Evolutionary conservation across 768 basidiomycete genomes (phyloP), one percentile per base, ranked within the genome.

Genomic region (Scleroderma bovista): DNA sequence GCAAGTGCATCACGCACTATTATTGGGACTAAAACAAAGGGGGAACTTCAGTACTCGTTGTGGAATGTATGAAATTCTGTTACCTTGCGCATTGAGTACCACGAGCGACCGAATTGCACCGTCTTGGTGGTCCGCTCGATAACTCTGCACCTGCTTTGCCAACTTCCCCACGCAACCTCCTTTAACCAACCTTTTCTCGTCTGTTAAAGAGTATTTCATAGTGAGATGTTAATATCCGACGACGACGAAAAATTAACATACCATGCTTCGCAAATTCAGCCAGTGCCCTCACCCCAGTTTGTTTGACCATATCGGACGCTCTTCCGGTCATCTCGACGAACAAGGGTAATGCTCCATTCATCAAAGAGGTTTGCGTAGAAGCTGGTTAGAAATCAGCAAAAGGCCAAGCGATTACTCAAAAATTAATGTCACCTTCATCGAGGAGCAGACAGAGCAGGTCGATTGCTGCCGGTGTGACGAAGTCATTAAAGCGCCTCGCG

Each of bases 391-490:
- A 11, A 31, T 65, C 43, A 54, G 33, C 8, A 22, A 45, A 7
- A 29, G 10, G 3, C 19, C 9, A 31, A 6, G 9, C 19, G 23
- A 32, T 26, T 2, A 17, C 8, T 19, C 6, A 17, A 8, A 11
- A 15, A 10, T 6, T 13, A 2, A 29, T 29, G 16, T 17, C 26
- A 65, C 65, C 47, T n/a, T 67, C 59, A 23, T 39, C 47, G 16
- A 59, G 59, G 19, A 65, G 52, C 16, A 55, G 52, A 17, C 63
- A 61, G 20, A 65, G 51, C 1, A 60, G 57, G 16, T 55, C 61
- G 3, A 49, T 55, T 11, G 66, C 65, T 15, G 59, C 59, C 1
- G 63, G 63, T 17, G 64, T 54, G 7, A 66, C 64, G 31, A 61
- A 63, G 39, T 67, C 61, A 32, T 68, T 66, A 23, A 32, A 54